Conservation (phyloP, 192 early-diverging fungal genomes). For the Cetraspora pellucida region DNA sequence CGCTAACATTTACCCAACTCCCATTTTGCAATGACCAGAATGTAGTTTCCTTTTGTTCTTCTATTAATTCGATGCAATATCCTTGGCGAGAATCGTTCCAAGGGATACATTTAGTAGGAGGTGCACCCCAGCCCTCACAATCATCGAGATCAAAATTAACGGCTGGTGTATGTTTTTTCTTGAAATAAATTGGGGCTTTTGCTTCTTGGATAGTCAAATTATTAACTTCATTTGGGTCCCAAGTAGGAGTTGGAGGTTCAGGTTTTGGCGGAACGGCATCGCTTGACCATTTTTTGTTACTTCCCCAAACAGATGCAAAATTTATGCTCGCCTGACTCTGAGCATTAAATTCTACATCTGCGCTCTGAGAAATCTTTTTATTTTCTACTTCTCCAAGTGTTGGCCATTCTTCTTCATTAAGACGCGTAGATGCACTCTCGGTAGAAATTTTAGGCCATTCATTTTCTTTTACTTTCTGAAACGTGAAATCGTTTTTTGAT, state of each 20-base stretch:
- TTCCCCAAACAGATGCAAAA: slow-evolving; percentile 22
- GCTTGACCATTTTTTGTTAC: slow-evolving; percentile 11
- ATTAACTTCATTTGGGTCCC: slow-evolving; percentile 5
- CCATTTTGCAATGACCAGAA: slow-evolving; percentile 35
- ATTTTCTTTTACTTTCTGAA: no score
- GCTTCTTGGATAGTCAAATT: slow-evolving; percentile 14
- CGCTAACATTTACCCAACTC: slow-evolving; percentile 32
- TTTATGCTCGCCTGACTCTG: slow-evolving; percentile 8
- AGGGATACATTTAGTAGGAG: slow-evolving; percentile 25
- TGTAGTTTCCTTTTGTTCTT: slow-evolving; percentile 37
- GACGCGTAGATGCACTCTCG: no score
- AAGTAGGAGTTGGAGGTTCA: not conserved
- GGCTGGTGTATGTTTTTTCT: not conserved
- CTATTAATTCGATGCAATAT: slow-evolving; percentile 35
- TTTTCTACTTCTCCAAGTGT: no score
- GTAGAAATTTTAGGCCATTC: no score
- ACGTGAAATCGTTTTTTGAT: no score
- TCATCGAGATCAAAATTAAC: slow-evolving; percentile 12
- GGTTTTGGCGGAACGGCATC: not conserved
- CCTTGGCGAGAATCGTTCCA: slow-evolving; percentile 39
- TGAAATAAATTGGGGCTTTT: slow-evolving; percentile 22
- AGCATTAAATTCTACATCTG: slow-evolving; percentile 8
- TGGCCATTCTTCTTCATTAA: no score
- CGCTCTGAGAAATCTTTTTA: no score
- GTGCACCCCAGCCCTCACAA: slow-evolving; percentile 38